A percentile compares a stretch with the other conserved stretches of the same genome.
Evolutionary conservation across 2,329 filamentous ascomycete species (phyloP).

Genomic region (Orbilia quercus): DNA sequence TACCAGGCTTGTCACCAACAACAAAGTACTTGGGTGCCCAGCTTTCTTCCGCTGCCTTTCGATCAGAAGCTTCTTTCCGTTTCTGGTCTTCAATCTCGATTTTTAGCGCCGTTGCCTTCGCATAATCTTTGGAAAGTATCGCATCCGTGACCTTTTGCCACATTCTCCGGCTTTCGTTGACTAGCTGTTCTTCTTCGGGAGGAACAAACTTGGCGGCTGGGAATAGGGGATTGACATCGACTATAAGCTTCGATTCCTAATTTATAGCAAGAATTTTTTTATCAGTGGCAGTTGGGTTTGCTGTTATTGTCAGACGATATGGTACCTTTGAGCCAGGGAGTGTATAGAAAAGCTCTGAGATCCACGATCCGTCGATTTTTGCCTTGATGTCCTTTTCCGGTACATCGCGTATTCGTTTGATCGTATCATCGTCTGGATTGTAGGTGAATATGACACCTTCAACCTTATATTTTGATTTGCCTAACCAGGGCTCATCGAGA

Average conservation of each 20-base stretch:
- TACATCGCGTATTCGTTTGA: conserved; percentile 83
- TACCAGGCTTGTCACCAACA: conserved; percentile 44
- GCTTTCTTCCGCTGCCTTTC: conserved; percentile 74
- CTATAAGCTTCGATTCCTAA: conserved; percentile 70
- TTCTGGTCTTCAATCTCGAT: conserved; percentile 91
- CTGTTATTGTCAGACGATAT: not conserved
- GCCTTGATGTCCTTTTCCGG: conserved; percentile 84
- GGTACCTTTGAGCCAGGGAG: conserved; percentile 63
- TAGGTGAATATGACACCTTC: conserved; percentile 92
- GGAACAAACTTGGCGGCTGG: conserved; percentile 84
- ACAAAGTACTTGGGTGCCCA: conserved; percentile 92
- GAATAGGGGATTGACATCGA: conserved; percentile 85
- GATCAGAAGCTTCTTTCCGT: conserved; percentile 82
- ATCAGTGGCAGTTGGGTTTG: conserved; percentile 15
- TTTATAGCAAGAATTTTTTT: not conserved
- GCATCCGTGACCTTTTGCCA: conserved; percentile 90
- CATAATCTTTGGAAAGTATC: conserved; percentile 84
- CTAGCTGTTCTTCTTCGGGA: conserved; percentile 79
- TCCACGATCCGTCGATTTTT: conserved; percentile 87
- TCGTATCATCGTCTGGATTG: conserved; percentile 85
- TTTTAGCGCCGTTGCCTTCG: conserved; percentile 85
- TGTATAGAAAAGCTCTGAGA: conserved; percentile 74
- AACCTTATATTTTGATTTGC: conserved; percentile 88
- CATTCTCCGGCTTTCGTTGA: conserved; percentile 88
- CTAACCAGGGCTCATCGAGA: conserved; percentile 92